phyloP scores from a whole-genome alignment of 345 rosid species.

The Acer negundo region DNA sequence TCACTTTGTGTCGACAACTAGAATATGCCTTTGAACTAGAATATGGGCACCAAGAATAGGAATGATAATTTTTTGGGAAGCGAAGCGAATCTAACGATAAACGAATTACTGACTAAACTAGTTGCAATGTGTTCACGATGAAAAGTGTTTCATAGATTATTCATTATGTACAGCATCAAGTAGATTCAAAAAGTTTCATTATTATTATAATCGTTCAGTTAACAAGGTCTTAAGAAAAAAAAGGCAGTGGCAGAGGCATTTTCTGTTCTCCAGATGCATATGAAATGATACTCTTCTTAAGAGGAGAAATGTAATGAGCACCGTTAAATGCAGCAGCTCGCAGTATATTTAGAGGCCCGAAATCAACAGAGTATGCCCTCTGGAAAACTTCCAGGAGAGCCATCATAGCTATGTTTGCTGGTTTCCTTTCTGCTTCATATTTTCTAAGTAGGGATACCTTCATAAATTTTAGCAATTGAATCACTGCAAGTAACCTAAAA shows the following conservation, averaged over 20 bases:
- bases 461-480: slow-evolving; percentile 2
- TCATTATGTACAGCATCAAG: not conserved
- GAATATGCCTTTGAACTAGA: too few species aligned
- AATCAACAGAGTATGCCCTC: slow-evolving; percentile 77
- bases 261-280: slow-evolving; percentile 81
- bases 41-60: too few species aligned
- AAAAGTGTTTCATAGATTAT: not conserved
- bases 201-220: not conserved
- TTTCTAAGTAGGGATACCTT: slow-evolving; percentile 60
- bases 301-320: slow-evolving; percentile 77
- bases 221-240: slow-evolving; percentile 32
- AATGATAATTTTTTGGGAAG: too few species aligned
- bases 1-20: too few species aligned
- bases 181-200: not conserved
- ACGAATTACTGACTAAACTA: too few species aligned
- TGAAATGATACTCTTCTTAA: slow-evolving; percentile 72
- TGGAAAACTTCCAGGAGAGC: slow-evolving; percentile 87
- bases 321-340: slow-evolving; percentile 87
- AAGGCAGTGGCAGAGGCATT: slow-evolving; percentile 61
- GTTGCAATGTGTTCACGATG: not conserved
- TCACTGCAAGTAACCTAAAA: not conserved
- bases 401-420: slow-evolving; percentile 81
- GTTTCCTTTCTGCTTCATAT: slow-evolving; percentile 84
- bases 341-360: slow-evolving; percentile 75
- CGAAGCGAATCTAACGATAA: too few species aligned